phyloP scores from a whole-genome alignment of 768 basidiomycete species.

The Rhodotorula sphaerocarpa region DNA sequence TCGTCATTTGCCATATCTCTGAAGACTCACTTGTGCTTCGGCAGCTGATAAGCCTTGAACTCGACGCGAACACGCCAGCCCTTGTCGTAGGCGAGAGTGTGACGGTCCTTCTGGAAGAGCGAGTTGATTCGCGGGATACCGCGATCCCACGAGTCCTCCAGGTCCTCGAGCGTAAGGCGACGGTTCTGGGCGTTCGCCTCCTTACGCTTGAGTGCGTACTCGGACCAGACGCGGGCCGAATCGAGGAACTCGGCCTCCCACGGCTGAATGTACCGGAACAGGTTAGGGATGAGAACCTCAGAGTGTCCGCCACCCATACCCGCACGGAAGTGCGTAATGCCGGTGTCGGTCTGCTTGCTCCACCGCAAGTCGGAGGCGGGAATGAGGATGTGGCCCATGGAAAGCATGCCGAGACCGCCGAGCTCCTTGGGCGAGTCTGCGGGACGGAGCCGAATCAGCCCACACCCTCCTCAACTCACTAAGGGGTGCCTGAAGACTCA shows the following conservation, averaged over 20 bases:
- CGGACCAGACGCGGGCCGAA: constrained; percentile 96
- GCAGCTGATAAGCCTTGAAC: constrained; percentile 93
- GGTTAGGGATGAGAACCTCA: constrained; percentile 69
- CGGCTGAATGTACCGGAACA: constrained; percentile 64
- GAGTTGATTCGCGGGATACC: constrained; percentile 99
- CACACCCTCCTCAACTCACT: too few relatives aligned
- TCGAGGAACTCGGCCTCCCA: constrained; percentile 80
- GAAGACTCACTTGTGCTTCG: constrained; percentile 50
- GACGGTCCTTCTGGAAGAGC: constrained; percentile 87
- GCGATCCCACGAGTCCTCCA: constrained; percentile 97
- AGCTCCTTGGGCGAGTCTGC: constrained; percentile 81
- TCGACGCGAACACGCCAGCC: constrained; percentile 97
- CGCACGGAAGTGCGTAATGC: constrained; percentile 97
- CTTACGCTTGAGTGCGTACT: constrained; percentile 98
- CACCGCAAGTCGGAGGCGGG: constrained; percentile 95
- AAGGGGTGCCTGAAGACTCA: too few relatives aligned
- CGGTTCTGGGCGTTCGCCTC: constrained; percentile 99
- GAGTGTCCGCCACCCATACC: constrained; percentile 57
- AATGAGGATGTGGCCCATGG: constrained; percentile 98
- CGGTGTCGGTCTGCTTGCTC: constrained; percentile 96
- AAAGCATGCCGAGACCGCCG: constrained; percentile 96
- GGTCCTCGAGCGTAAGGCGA: constrained; percentile 88
- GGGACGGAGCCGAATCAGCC: too few relatives aligned
- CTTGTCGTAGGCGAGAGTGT: constrained; percentile 87
- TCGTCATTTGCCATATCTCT: too few relatives aligned